Base-by-base conservation (phyloP, 108 stramenopile species). In the Conticribra guillardii region DNA sequence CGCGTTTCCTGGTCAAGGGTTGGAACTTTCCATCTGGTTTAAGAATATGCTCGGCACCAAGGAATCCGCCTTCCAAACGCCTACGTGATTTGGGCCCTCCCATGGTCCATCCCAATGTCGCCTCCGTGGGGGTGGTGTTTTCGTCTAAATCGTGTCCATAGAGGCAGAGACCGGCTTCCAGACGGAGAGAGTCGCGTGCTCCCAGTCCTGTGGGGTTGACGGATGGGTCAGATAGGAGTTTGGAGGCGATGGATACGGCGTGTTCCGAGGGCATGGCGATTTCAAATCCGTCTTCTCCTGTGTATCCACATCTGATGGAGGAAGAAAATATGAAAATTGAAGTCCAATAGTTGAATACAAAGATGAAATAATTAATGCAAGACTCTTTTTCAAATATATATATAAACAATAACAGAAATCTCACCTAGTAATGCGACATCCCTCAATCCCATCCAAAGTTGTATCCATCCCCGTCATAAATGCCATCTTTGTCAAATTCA, bases 261-360 rank as follows among this genome's bases (percentile, higher is more conserved):
- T 82, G 23, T 27, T 79, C 84, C 1, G 89, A 80, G 4, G 95
- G 87, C 71, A 99, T 92, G 55, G 93, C 86, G 48, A 99, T 80
- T 88, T 99, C 99, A 71, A 99, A 99, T 18, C 99, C 99, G 73
- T 99, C 99, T 76, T 99, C 99, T 17, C 99, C 99, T 8, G 99
- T 99, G 85, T 99, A 99, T 15, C 99, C 99, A 78, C 99, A 99
- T 73, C 98, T 93, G 69, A 32, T 16, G 27, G 11, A 58, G 17
- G 69, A 55, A 48, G 29, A 47, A 60, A 23, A 60, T 3, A 2
- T 1, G 28, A 27, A 66, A 30, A 30, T 34, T 52, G 26, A 4
- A 50, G 47, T 21, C 24, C n/a, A 27, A 24, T 29, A 32, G 22
- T 7, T 9, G 45, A 22, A 63, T 48, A 18, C n/a, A n/a, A n/a